Evolutionary conservation across 2,329 filamentous ascomycete species (phyloP).

Genomic region (Bipolaris victoriae): DNA sequence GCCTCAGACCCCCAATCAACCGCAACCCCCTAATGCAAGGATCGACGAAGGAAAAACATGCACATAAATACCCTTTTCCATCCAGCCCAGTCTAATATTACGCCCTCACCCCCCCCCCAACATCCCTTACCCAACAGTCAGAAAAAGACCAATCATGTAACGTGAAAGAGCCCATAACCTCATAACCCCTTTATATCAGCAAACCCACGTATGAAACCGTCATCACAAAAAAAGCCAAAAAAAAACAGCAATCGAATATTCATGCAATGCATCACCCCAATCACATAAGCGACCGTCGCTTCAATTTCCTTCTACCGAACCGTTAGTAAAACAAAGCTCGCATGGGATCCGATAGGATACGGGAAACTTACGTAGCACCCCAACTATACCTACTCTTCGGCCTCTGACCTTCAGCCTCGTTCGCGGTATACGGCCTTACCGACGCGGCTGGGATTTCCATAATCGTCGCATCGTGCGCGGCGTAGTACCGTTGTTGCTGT

Average conservation of each 20-base stretch:
- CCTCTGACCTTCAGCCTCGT: constrained; percentile 7
- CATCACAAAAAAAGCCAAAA: neutral
- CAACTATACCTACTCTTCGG: constrained; percentile 26
- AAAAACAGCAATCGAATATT: neutral
- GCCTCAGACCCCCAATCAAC: neutral
- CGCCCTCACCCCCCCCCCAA: no score
- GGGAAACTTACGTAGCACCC: constrained; percentile 31
- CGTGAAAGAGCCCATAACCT: neutral
- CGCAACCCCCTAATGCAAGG: no score
- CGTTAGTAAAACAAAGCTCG: constrained; percentile 1
- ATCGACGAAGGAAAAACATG: no score
- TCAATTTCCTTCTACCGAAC: constrained; percentile 18
- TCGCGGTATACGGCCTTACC: constrained; percentile 14
- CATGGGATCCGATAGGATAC: neutral
- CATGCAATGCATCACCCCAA: neutral
- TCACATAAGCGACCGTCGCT: constrained; percentile 18
- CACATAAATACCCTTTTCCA: no score
- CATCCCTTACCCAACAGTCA: no score
- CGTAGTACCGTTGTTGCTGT: constrained; percentile 28
- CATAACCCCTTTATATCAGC: neutral
- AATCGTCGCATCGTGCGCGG: constrained; percentile 6
- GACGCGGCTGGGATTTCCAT: neutral
- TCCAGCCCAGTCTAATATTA: no score
- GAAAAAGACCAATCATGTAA: neutral
- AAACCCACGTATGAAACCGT: neutral